Percentiles rank a stretch among this genome's conserved stretches.
phyloP scores from a whole-genome alignment of 2,329 filamentous ascomycete species.

The Alternaria solani region DNA sequence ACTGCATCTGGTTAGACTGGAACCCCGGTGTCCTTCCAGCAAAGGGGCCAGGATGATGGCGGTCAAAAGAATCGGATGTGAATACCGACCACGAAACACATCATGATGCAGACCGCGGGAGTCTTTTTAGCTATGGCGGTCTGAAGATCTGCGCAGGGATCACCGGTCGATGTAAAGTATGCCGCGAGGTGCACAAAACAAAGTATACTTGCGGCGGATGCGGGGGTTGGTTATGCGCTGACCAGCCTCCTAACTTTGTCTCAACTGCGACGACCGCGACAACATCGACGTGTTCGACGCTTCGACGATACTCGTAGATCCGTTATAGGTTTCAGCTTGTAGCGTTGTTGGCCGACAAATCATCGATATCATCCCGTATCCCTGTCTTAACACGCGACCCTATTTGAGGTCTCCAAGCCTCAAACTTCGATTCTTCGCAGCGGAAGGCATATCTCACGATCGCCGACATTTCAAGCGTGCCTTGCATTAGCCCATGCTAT shows the following conservation, averaged over 20 bases:
- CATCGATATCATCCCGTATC: not conserved
- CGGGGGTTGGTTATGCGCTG: not conserved
- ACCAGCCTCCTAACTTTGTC: conserved; percentile 5
- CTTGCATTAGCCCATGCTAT: conserved; percentile 16
- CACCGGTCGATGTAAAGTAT: not conserved
- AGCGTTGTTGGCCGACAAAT: not conserved
- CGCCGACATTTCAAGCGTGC: conserved; percentile 12
- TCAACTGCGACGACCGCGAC: conserved; percentile 4
- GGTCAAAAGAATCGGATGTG: not conserved
- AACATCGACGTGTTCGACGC: conserved; percentile 6
- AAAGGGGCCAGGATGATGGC: conserved; percentile 7
- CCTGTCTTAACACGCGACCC: conserved; percentile 2
- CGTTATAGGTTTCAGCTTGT: not conserved
- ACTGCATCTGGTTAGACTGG: conserved; percentile 1
- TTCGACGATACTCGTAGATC: not conserved
- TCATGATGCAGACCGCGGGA: conserved; percentile 1
- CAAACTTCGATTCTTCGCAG: conserved; percentile 4
- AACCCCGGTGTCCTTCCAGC: not conserved
- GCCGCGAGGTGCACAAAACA: not conserved
- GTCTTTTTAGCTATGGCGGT: conserved; percentile 4
- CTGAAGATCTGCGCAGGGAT: conserved; percentile 4
- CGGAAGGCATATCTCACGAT: conserved; percentile 4
- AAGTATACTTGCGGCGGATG: conserved; percentile 1
- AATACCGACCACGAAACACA: not conserved
- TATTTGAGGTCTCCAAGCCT: conserved; percentile 10